These are phyloP conservation scores for Oryza coarctata DNA, from an alignment of 176 grass and related monocot species.

Conservation along the genomic window DNA sequence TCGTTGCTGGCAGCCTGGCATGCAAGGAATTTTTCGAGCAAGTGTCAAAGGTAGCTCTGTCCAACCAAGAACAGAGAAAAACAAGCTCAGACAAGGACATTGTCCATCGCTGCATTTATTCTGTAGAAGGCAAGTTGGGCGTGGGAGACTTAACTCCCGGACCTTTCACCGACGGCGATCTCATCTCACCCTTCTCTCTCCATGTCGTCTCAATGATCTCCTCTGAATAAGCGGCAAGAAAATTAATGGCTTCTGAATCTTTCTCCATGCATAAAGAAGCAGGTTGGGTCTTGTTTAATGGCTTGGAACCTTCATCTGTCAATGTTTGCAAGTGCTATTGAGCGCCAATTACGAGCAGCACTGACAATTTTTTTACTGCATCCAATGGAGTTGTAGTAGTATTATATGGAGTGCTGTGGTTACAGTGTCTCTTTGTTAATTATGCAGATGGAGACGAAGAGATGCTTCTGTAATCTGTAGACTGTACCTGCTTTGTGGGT, in stretches of 20 bases:
- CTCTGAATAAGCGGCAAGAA: slow-evolving; percentile 1
- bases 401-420: background rate
- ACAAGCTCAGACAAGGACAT: background rate
- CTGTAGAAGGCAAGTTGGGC: slow-evolving; percentile 28
- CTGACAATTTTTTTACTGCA: slow-evolving; percentile 25
- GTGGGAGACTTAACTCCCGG: slow-evolving; percentile 3
- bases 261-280: background rate
- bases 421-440: slow-evolving; percentile 6
- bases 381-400: background rate
- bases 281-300: slow-evolving; percentile 38
- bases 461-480: slow-evolving; percentile 31
- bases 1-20: background rate
- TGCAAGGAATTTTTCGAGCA: background rate
- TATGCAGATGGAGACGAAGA: background rate
- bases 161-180: slow-evolving; percentile 7
- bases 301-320: slow-evolving; percentile 54
- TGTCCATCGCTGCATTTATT: slow-evolving; percentile 49
- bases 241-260: slow-evolving; percentile 14
- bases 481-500: slow-evolving; percentile 7
- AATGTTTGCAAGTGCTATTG: background rate
- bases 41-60: background rate
- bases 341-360: slow-evolving; percentile 27
- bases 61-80: background rate
- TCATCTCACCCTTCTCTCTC: background rate
- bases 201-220: background rate